Percentiles rank a stretch among this genome's conserved stretches.
Evolutionary conservation across 495 filamentous ascomycete genomes (phyloP).

Genomic region (Penicillium paxilli): DNA sequence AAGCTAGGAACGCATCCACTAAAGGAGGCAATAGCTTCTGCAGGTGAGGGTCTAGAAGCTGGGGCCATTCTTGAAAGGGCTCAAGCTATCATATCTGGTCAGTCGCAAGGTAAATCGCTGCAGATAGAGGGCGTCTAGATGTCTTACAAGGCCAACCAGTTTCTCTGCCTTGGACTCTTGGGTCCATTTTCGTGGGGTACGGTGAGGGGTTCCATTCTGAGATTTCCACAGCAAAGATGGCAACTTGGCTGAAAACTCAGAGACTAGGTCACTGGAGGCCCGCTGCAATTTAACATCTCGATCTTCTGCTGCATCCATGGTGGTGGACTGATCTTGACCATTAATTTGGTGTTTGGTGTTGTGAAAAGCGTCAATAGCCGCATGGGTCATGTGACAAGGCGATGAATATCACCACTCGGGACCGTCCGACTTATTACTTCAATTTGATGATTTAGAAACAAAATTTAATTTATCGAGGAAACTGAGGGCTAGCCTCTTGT

Average conservation of each 20-base stretch:
- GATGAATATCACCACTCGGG: no score
- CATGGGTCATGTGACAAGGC: constrained; percentile 24
- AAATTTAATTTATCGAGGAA: no score
- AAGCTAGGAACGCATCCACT: constrained; percentile 71
- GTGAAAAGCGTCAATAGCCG: constrained; percentile 29
- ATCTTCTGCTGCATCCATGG: constrained; percentile 57
- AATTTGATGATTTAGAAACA: no score
- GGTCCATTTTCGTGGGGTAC: constrained; percentile 43
- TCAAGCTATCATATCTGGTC: constrained; percentile 61
- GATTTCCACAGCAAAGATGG: constrained; percentile 50
- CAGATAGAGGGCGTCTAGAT: not conserved
- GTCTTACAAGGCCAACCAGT: constrained; percentile 44
- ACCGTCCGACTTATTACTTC: no score
- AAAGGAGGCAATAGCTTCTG: constrained; percentile 69
- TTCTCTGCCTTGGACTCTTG: constrained; percentile 40
- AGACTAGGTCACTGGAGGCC: constrained; percentile 64
- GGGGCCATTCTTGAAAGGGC: constrained; percentile 93
- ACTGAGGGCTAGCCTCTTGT: no score
- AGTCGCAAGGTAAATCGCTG: not conserved
- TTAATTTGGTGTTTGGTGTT: constrained; percentile 7
- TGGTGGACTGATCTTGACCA: not conserved
- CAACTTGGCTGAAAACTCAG: constrained; percentile 59
- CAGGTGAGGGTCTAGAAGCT: constrained; percentile 90
- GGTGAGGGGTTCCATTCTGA: constrained; percentile 22
- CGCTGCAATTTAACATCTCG: constrained; percentile 73